Evolutionary conservation across 2,329 filamentous ascomycete genomes (phyloP), one percentile per base, ranked within the genome.

Genomic region (Sporothrix sp.): DNA sequence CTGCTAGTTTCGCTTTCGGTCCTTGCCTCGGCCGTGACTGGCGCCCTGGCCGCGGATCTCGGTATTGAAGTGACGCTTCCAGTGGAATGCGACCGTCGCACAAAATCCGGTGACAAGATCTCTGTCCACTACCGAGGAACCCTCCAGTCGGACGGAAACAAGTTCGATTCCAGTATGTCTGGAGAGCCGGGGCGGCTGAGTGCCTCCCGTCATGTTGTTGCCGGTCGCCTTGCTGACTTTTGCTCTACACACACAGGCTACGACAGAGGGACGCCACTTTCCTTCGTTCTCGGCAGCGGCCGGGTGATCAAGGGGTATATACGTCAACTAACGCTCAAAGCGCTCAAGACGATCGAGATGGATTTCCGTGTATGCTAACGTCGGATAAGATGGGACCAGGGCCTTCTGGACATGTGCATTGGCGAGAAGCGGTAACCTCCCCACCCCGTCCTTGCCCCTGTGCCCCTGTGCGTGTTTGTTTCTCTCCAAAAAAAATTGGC

Each of bases 351-450:
- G n/a, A n/a, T n/a, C n/a, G n/a, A n/a, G n/a, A n/a, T n/a, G n/a
- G n/a, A n/a, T n/a, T n/a, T n/a, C n/a, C n/a, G n/a, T n/a, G n/a
- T n/a, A n/a, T n/a, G n/a, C n/a, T n/a, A n/a, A n/a, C n/a, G n/a
- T n/a, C n/a, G n/a, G n/a, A n/a, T n/a, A n/a, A 87, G 83, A 63
- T 96, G 90, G 91, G 91, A 97, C 61, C 69, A 94, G 64, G 91
- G 91, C 45, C 76, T 97, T 35, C 61, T 93, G 49, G 87, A 87
- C 63, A 96, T 97, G 90, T 97, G 93, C 69, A 85, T 94, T 60
- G 91, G 93, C 56, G 91, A 97, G 75, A 91, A 90, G 75, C 79
- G 77, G 75, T 73, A 60, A 68, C 59, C 18, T 42, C 7, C 14
- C 3, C 16, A 7, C 16, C 18, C 5, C 21, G 33, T 21, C 39